Percentiles rank a stretch among this genome's conserved stretches.
Conservation (phyloP, 192 early-diverging fungal genomes). For the Linnemannia zychae region DNA sequence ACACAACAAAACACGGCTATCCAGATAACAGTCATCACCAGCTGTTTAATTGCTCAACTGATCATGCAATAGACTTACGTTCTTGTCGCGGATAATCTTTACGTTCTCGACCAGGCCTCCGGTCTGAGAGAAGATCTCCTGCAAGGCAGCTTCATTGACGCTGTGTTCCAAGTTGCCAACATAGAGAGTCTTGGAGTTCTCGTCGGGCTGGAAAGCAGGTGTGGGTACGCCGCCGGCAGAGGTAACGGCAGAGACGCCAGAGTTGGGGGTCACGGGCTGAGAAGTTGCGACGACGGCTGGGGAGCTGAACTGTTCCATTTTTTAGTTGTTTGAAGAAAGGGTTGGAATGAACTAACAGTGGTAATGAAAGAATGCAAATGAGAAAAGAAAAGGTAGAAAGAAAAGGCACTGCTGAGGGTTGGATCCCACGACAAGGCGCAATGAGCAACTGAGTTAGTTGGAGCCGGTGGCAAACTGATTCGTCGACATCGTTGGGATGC, state of each 20-base stretch:
- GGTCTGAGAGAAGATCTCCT: slow-evolving; percentile 79
- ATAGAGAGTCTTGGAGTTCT: slow-evolving; percentile 76
- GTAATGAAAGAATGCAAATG: slow-evolving; percentile 42
- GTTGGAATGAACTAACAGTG: neutral
- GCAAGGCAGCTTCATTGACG: slow-evolving; percentile 79
- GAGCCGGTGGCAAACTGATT: neutral
- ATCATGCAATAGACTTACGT: slow-evolving; percentile 57
- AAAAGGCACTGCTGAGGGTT: slow-evolving; percentile 9
- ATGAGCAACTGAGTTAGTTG: neutral
- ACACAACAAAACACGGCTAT: neutral
- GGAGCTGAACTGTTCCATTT: slow-evolving; percentile 51
- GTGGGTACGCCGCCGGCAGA: slow-evolving; percentile 24
- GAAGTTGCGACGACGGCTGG: slow-evolving; percentile 24
- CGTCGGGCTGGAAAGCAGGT: slow-evolving; percentile 57
- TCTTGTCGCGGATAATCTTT: slow-evolving; percentile 87
- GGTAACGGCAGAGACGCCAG: neutral
- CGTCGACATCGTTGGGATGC: neutral
- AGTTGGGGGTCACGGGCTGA: slow-evolving; percentile 16
- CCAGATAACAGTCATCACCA: neutral
- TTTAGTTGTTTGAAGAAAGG: slow-evolving; percentile 27
- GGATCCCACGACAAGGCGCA: neutral
- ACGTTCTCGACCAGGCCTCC: slow-evolving; percentile 73
- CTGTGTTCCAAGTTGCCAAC: slow-evolving; percentile 90
- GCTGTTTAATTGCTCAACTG: too few relatives aligned
- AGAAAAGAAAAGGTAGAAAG: slow-evolving; percentile 9